Percentiles rank a stretch among this genome's conserved stretches.
Conservation (phyloP, 2,329 filamentous ascomycete genomes). For the Calonectria montana region DNA sequence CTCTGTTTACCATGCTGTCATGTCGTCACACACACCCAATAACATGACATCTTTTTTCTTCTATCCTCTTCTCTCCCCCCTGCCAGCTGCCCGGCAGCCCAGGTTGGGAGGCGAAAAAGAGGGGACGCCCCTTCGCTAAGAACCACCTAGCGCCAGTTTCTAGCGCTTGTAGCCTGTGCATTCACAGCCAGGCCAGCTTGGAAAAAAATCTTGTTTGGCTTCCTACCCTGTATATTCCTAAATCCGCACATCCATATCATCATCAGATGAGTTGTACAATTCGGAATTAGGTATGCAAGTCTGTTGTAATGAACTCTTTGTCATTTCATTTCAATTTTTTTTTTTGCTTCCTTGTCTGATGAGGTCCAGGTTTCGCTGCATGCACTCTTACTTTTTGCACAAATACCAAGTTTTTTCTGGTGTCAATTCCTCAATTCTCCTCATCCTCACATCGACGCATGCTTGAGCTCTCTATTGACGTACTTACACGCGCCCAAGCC, state of each 20-base stretch:
- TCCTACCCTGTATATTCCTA: not conserved
- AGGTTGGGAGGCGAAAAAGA: constrained; percentile 13
- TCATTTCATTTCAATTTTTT: not conserved
- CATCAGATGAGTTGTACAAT: constrained; percentile 1
- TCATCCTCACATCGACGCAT: not conserved
- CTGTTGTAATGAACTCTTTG: not conserved
- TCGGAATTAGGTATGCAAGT: not conserved
- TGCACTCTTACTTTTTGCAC: not conserved
- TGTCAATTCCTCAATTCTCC: not conserved
- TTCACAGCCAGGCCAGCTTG: constrained; percentile 1
- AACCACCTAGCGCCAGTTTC: constrained; percentile 15
- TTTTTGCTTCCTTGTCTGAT: not conserved
- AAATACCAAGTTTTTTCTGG: not conserved
- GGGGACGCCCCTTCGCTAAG: constrained; percentile 20
- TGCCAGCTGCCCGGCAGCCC: constrained; percentile 8
- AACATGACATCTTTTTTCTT: constrained; percentile 25
- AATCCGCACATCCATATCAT: constrained; percentile 7
- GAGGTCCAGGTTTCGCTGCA: not conserved
- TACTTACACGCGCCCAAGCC: not conserved
- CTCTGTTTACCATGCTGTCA: constrained; percentile 16
- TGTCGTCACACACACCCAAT: constrained; percentile 28
- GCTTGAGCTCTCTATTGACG: not conserved
- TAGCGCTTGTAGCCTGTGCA: constrained; percentile 9
- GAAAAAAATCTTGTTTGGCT: not conserved
- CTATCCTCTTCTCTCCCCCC: constrained; percentile 19